Evolutionary conservation across 2,329 filamentous ascomycete species (phyloP), one percentile per base, ranked within the genome.

Genomic region (Clarireedia sp.): DNA sequence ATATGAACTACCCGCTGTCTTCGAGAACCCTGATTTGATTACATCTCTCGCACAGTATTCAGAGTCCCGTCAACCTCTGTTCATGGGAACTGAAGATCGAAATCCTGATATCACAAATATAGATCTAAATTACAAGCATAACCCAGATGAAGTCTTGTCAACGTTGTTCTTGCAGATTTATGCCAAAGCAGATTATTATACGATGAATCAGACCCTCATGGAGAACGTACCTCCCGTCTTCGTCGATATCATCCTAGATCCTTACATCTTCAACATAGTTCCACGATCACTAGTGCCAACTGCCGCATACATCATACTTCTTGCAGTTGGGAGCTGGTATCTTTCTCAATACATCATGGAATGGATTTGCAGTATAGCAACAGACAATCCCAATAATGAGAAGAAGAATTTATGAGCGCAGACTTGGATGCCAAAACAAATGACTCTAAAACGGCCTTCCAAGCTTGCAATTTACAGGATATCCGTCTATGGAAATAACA

Each of bases 171-270:
- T 97, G 2, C 86, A 82, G 59, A 75, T 97, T 51, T 77, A 79
- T 60, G 82, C 90, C 14, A 82, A 85, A 19, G 90, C 94, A 47
- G 89, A 95, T 65, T 99, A 92, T 74, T 95, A 88, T 71, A 87
- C 88, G 10, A 78, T 82, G 57, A 80, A 96, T 67, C 71, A 75
- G 59, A 78, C 78, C 1, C 78, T 96, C 65, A 97, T 97, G 92
- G 71, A 75, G 48, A 66, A 78, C 59, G 86, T 89, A 14, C 85
- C 85, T 2, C 81, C 83, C 0, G 90, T 97, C 3, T 74, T 83
- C 52, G 86, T 86, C 51, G 92, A 99, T 64, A 71, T 84, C 70
- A 87, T 96, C 64, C 80, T 99, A 23, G 94, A 97, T 70, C 90
- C 90, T 0, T 97, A 86, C 67, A 58, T 95, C 41, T 72, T 85